Evolutionary conservation across 345 rosid species (phyloP), one percentile per base, ranked within the genome.

Genomic region (Combretum micranthum): DNA sequence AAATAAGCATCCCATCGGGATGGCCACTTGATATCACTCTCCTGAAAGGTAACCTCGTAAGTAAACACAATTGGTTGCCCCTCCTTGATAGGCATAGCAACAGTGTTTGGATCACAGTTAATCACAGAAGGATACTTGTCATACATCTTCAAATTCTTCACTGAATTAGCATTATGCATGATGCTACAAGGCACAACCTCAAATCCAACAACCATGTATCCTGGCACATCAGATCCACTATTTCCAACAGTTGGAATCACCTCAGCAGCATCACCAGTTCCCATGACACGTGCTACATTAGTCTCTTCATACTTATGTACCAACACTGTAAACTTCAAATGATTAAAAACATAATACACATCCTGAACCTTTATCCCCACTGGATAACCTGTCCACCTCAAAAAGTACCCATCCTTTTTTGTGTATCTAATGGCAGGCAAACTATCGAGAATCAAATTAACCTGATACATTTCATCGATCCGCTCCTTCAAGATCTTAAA

Each of bases 401-500:
- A 64, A 47, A 82, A 57, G 50, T 68, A 86, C 12, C 74, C 75
- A 25, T 78, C 88, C 71, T 74, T 86, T 74, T 67, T 82, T 7
- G 89, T 76, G 60, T 86, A 88, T 65, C 96, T 72, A 53, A 86
- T 86, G 0, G 96, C 91, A 0, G 96, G 94, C 65, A 88, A 68
- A 57, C 86, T 88, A 56, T 88, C 94, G 20, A 88, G 88, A 65
- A 88, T 80, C 62, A 87, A 69, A 62, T 88, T 88, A 47, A 88
- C 91, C 73, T 88, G 96, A 74, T 88, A 88, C 91, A 80, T 77
- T 79, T 88, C 96, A 72, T 83, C 84, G 22, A 85, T 85, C 74
- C 96, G 77, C 76, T 83, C 65, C 77, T 80, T 88, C 80, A 88
- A 55, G 50, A 86, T 76, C 66, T 88, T 83, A 48, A 77, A 82